phyloP scores from a whole-genome alignment of 2,329 filamentous ascomycete genomes.

The Calonectria fujianensis region DNA sequence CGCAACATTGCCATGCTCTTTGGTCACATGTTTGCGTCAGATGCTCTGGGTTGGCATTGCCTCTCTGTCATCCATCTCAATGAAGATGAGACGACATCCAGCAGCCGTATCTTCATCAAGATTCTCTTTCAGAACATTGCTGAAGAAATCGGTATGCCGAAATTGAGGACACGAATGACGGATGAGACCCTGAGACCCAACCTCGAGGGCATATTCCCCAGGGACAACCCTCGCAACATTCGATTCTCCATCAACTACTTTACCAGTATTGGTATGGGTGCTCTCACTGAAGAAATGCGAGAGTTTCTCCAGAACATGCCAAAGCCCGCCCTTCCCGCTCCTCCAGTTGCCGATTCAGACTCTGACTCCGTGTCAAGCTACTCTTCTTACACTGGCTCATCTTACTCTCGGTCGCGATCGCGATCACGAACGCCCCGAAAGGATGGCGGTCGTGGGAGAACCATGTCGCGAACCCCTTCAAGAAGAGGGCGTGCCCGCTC shows the following conservation, averaged over 20 bases:
- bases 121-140: conserved; percentile 95
- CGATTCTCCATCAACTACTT: conserved; percentile 99
- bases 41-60: conserved; percentile 94
- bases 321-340: conserved; percentile 85
- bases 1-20: conserved; percentile 98
- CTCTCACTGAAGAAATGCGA: conserved; percentile 95
- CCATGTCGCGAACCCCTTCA: conserved; percentile 56
- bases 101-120: conserved; percentile 98
- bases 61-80: conserved; percentile 90
- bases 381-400: conserved; percentile 81
- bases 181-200: conserved; percentile 87
- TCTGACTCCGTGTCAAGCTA: conserved; percentile 86
- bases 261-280: conserved; percentile 97
- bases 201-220: conserved; percentile 91
- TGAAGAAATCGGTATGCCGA: conserved; percentile 89
- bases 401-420: conserved; percentile 72
- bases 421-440: conserved; percentile 63
- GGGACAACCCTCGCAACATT: conserved; percentile 90
- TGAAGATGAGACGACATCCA: conserved; percentile 97
- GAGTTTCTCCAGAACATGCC: conserved; percentile 92
- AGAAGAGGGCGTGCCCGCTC: conserved; percentile 52
- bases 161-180: conserved; percentile 83
- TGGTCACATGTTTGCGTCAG: conserved; percentile 89
- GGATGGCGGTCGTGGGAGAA: conserved; percentile 53
- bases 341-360: conserved; percentile 77